Evolutionary conservation across 2,329 filamentous ascomycete genomes (phyloP).

Genomic region (Aplosporella prunicola): DNA sequence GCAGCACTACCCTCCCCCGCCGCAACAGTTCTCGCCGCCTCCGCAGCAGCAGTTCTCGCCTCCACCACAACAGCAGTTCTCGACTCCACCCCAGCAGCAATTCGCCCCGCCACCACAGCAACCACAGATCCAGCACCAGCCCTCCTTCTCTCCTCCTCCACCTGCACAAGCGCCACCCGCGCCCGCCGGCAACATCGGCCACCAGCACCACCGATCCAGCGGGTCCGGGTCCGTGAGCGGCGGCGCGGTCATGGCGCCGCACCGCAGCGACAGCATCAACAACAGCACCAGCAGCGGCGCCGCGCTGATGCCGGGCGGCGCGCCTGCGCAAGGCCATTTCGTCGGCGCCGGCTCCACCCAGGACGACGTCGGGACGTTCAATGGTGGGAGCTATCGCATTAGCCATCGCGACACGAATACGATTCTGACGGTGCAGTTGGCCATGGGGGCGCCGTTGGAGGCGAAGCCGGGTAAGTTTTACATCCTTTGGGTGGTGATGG

Average conservation of each 20-base stretch:
- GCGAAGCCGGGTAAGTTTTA: slow-evolving; percentile 62
- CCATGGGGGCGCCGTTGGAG: slow-evolving; percentile 73
- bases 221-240: too few relatives aligned
- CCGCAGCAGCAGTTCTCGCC: slow-evolving; percentile 31
- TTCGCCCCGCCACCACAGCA: slow-evolving; percentile 26
- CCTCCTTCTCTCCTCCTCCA: slow-evolving; percentile 26
- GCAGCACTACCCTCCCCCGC: slow-evolving; percentile 18
- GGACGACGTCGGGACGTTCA: slow-evolving; percentile 94
- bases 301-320: slow-evolving; percentile 26
- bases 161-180: slow-evolving; percentile 20
- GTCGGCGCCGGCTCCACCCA: slow-evolving; percentile 51
- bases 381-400: slow-evolving; percentile 87
- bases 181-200: slow-evolving; percentile 19
- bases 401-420: slow-evolving; percentile 88
- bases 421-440: slow-evolving; percentile 78
- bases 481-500: too few relatives aligned
- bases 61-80: slow-evolving; percentile 24
- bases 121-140: not conserved
- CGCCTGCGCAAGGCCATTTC: slow-evolving; percentile 48
- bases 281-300: slow-evolving; percentile 17
- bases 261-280: too few relatives aligned
- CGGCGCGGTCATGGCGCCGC: slow-evolving; percentile 13
- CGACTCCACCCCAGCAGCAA: slow-evolving; percentile 20
- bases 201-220: slow-evolving; percentile 14
- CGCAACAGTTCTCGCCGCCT: slow-evolving; percentile 13